phyloP scores from a whole-genome alignment of 768 basidiomycete species.

The Lentinula raphanica region DNA sequence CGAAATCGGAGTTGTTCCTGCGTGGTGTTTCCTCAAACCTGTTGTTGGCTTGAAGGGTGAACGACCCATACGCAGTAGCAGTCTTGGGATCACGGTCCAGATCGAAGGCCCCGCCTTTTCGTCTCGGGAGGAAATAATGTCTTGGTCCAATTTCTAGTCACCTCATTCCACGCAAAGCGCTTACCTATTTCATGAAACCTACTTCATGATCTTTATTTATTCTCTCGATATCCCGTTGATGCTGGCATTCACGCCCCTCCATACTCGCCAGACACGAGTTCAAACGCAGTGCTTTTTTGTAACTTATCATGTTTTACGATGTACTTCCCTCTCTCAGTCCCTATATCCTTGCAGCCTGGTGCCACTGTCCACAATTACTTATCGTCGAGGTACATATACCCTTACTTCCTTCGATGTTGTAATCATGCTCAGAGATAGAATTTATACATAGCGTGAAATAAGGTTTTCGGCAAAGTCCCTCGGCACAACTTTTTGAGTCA shows the following conservation, averaged over 20 bases:
- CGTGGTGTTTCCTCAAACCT: conserved; percentile 71
- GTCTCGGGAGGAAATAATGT: conserved; percentile 48
- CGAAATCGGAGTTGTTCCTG: conserved; percentile 69
- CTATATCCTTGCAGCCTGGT: not conserved
- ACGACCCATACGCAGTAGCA: conserved; percentile 58
- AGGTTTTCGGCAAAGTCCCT: not conserved
- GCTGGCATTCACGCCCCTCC: not conserved
- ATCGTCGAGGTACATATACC: not conserved
- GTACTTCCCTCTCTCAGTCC: not conserved
- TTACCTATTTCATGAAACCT: too few species aligned
- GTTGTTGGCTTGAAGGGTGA: conserved; percentile 53
- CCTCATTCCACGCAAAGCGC: not conserved
- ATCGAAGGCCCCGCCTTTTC: conserved; percentile 34
- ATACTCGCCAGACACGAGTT: not conserved
- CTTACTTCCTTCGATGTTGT: not conserved
- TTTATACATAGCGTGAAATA: too few species aligned
- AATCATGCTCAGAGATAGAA: too few species aligned
- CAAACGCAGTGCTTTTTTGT: not conserved
- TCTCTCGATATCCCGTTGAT: not conserved
- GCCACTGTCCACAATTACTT: not conserved
- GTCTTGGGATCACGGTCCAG: conserved; percentile 60
- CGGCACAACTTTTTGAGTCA: not conserved
- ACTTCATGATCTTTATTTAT: too few species aligned
- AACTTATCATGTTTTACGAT: not conserved
- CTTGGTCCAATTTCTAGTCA: conserved; percentile 65